A percentile compares a stretch with the other conserved stretches of the same genome.
These are phyloP conservation scores for Madurella mycetomatis DNA, from an alignment of 2,329 filamentous ascomycete genomes.

Conservation along the genomic window DNA sequence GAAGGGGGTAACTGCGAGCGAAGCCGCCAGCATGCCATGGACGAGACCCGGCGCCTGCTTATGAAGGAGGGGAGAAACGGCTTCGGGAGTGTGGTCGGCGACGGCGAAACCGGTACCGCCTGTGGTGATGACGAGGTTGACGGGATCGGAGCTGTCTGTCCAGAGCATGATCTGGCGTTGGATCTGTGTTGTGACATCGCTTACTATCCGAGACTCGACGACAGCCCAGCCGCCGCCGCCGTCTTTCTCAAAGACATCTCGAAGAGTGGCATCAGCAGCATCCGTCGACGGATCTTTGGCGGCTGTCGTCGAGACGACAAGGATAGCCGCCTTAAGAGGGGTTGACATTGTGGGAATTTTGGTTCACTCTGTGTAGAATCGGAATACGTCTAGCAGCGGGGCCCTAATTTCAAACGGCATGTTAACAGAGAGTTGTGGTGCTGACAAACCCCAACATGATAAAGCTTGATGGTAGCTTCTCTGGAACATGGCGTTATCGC, in stretches of 20 bases:
- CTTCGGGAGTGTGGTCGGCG: constrained; percentile 86
- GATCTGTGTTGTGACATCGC: constrained; percentile 71
- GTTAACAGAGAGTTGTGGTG: neutral
- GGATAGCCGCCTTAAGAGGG: constrained; percentile 66
- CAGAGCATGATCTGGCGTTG: constrained; percentile 68
- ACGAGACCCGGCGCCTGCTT: constrained; percentile 85
- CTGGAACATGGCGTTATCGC: too few relatives aligned
- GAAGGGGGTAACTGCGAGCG: constrained; percentile 83
- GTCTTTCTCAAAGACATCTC: constrained; percentile 62
- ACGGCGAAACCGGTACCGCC: constrained; percentile 91
- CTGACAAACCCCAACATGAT: too few relatives aligned
- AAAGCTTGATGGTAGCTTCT: too few relatives aligned
- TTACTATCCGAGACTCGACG: constrained; percentile 66
- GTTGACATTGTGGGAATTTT: constrained; percentile 31
- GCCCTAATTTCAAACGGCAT: neutral
- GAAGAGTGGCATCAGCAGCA: constrained; percentile 62
- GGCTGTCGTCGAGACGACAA: constrained; percentile 90
- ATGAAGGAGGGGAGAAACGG: constrained; percentile 72
- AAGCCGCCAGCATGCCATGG: constrained; percentile 90
- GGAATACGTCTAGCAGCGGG: neutral
- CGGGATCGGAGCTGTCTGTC: constrained; percentile 58
- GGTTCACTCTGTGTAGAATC: too few relatives aligned
- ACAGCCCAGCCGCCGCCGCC: constrained; percentile 69
- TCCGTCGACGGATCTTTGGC: constrained; percentile 75
- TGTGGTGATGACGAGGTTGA: constrained; percentile 80